Percentiles rank a stretch among this genome's conserved stretches.
Conservation (phyloP, 495 filamentous ascomycete genomes). For the Neurospora terricola region DNA sequence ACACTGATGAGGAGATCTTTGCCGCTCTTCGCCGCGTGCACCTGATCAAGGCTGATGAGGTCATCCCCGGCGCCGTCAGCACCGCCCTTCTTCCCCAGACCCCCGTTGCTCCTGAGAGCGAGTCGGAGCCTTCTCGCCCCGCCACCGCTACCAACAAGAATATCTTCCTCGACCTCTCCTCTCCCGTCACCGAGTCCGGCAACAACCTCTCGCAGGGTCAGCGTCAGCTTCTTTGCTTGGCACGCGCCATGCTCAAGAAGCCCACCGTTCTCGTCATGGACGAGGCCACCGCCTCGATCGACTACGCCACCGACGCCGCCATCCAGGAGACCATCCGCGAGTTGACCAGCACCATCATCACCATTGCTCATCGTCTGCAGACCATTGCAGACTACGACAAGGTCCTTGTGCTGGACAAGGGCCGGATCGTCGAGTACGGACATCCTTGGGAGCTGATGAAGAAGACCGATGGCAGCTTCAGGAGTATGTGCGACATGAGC, state of each 20-base stretch:
- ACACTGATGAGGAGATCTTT: constrained; percentile 89
- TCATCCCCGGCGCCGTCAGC: constrained; percentile 6
- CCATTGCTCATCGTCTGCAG: constrained; percentile 94
- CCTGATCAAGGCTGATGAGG: constrained; percentile 58
- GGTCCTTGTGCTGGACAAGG: constrained; percentile 92
- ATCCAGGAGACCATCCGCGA: constrained; percentile 94
- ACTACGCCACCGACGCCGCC: constrained; percentile 90
- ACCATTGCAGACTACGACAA: constrained; percentile 98
- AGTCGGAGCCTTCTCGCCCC: constrained; percentile 15
- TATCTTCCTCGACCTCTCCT: constrained; percentile 80
- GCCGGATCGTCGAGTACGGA: constrained; percentile 76
- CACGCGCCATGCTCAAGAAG: constrained; percentile 82
- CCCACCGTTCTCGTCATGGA: constrained; percentile 97
- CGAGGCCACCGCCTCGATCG: constrained; percentile 96
- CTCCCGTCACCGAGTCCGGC: constrained; percentile 81
- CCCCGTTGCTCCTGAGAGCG: constrained; percentile 7
- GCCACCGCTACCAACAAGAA: constrained; percentile 70
- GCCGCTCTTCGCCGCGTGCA: constrained; percentile 82
- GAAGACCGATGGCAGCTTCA: constrained; percentile 61
- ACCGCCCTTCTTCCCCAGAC: constrained; percentile 6
- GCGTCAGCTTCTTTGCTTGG: constrained; percentile 88
- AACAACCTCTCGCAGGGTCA: constrained; percentile 96
- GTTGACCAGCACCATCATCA: constrained; percentile 86
- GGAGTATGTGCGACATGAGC: constrained; percentile 90
- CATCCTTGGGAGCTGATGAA: constrained; percentile 72